These are phyloP conservation scores for Triticum timopheevii DNA, from an alignment of 176 grass and related monocot genomes.

Conservation along the genomic window DNA sequence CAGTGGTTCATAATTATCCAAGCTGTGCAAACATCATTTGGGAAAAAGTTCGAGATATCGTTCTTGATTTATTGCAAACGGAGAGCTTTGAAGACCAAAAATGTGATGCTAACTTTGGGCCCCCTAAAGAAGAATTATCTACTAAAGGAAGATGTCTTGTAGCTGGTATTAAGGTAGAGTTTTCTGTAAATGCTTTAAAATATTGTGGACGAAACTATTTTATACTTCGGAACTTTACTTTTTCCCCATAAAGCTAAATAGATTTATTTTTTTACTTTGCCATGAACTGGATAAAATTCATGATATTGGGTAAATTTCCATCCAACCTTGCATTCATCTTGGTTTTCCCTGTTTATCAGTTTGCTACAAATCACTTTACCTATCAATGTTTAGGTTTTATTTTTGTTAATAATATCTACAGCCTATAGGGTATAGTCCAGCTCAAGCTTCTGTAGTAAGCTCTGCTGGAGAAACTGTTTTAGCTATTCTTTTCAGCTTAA, in stretches of 20 bases:
- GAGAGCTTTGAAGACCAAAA: constrained; percentile 48
- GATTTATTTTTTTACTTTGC: neutral
- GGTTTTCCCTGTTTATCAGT: neutral
- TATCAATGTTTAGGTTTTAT: neutral
- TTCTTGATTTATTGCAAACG: constrained; percentile 63
- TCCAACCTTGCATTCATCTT: constrained; percentile 3
- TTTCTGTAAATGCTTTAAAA: constrained; percentile 17
- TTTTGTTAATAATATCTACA: neutral
- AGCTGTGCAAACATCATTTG: constrained; percentile 63
- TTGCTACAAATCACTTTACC: neutral
- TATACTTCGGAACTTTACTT: neutral
- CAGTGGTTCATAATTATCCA: constrained; percentile 82
- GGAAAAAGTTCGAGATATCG: constrained; percentile 48
- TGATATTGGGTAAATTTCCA: neutral
- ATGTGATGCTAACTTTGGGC: constrained; percentile 37
- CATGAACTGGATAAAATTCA: neutral
- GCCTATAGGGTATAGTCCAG: neutral
- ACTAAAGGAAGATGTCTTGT: constrained; percentile 70
- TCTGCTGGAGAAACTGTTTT: too few species aligned
- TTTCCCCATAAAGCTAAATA: too few species aligned
- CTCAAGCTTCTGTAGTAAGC: neutral
- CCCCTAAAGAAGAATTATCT: constrained; percentile 68
- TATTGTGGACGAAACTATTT: constrained; percentile 12
- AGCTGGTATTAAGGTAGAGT: constrained; percentile 78
- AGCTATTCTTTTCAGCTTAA: neutral